Evolutionary conservation across 257 asterid genomes (phyloP).

Genomic region (Solanum piurae): DNA sequence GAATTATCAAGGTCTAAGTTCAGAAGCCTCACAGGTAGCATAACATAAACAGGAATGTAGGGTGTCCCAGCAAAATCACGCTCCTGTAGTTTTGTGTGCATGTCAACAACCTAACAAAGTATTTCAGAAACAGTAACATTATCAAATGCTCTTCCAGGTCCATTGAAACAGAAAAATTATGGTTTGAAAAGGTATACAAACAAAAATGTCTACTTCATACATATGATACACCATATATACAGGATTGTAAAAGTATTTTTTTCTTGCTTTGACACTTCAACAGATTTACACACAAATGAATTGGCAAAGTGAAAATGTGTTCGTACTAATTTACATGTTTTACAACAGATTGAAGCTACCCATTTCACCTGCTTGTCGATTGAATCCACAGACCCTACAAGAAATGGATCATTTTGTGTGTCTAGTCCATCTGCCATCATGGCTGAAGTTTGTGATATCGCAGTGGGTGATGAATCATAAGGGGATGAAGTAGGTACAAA

Average conservation of each 20-base stretch:
- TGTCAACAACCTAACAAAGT: constrained; percentile 50
- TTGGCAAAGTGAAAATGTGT: not conserved
- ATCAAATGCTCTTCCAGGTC: not conserved
- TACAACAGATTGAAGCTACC: constrained; percentile 1
- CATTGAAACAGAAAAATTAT: not conserved
- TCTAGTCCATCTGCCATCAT: constrained; percentile 68
- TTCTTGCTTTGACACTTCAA: not conserved
- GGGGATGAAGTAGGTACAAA: constrained; percentile 67
- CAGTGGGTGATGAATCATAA: constrained; percentile 56
- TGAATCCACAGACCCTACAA: constrained; percentile 62
- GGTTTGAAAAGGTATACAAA: not conserved
- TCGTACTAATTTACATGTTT: not conserved
- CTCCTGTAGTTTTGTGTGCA: constrained; percentile 59
- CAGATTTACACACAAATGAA: not conserved
- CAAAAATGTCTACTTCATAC: not conserved
- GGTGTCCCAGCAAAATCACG: constrained; percentile 82
- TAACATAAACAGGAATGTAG: constrained; percentile 74
- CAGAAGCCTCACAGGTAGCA: constrained; percentile 85
- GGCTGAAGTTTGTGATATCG: constrained; percentile 56
- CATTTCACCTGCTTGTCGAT: constrained; percentile 53
- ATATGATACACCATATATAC: not conserved
- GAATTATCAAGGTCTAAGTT: not conserved
- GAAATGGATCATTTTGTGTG: constrained; percentile 69
- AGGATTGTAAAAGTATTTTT: not conserved
- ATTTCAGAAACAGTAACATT: not conserved